A percentile compares a stretch with the other conserved stretches of the same genome.
phyloP scores from a whole-genome alignment of 116 monocot species.

The Zostera marina region DNA sequence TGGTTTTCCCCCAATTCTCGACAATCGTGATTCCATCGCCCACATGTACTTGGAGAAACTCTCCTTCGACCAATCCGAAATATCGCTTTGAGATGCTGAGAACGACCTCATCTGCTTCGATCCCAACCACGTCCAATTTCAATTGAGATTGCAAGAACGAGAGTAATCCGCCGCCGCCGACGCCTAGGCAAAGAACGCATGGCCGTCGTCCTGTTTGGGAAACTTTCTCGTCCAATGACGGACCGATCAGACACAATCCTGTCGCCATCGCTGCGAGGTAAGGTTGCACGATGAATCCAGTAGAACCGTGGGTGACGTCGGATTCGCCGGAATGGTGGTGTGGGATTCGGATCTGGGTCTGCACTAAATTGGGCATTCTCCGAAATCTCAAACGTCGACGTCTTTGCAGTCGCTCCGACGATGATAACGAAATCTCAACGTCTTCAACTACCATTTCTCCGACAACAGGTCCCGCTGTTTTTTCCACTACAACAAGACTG shows the following conservation, averaged over 20 bases:
- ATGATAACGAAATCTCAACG: constrained; percentile 28
- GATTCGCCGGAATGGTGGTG: not conserved
- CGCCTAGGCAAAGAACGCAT: constrained; percentile 51
- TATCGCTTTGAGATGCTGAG: constrained; percentile 34
- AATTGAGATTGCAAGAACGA: constrained; percentile 29
- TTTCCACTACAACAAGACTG: constrained; percentile 25
- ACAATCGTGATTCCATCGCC: constrained; percentile 54
- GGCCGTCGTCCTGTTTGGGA: constrained; percentile 9
- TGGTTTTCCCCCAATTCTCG: constrained; percentile 6
- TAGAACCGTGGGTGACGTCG: not conserved
- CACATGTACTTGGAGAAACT: constrained; percentile 26
- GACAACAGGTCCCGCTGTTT: constrained; percentile 25
- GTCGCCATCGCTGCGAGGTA: constrained; percentile 69
- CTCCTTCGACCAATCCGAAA: constrained; percentile 58
- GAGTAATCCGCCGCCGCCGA: constrained; percentile 65
- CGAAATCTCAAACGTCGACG: constrained; percentile 65
- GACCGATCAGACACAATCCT: constrained; percentile 24
- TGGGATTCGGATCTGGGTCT: constrained; percentile 37
- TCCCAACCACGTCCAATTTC: constrained; percentile 53
- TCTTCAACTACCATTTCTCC: constrained; percentile 85
- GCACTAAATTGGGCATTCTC: constrained; percentile 71
- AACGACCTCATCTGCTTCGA: constrained; percentile 63
- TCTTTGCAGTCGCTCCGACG: constrained; percentile 8
- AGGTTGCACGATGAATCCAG: constrained; percentile 36
- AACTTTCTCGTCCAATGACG: constrained; percentile 9